Conservation (phyloP, 75 land plant species). For the Larix kaempferi region DNA sequence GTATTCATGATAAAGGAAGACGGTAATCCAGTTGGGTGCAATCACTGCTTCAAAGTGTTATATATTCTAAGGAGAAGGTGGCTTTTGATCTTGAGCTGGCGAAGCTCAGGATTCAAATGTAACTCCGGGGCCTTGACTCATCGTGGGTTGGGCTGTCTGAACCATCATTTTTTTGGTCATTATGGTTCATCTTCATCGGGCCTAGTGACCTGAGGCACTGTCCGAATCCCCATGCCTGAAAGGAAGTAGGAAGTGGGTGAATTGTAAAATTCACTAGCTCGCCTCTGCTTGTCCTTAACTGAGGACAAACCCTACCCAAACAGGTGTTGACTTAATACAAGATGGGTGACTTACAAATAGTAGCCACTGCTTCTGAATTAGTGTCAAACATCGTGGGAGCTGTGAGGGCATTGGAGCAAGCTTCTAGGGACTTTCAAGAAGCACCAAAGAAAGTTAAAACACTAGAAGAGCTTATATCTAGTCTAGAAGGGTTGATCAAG, state of each 20-base stretch:
- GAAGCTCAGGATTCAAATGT: neutral
- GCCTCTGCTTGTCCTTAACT: neutral
- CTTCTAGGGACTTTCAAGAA: constrained; percentile 32
- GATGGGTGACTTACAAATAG: constrained; percentile 27
- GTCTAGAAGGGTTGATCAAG: constrained; percentile 21
- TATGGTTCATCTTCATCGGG: neutral
- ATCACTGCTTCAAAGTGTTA: neutral
- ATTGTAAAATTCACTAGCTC: neutral
- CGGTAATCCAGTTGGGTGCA: neutral
- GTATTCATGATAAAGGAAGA: neutral
- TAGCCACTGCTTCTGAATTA: constrained; percentile 24
- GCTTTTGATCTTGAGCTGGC: neutral
- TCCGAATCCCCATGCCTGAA: neutral
- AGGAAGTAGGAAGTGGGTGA: neutral
- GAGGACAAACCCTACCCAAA: neutral
- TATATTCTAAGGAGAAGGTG: neutral
- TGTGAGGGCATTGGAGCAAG: constrained; percentile 31
- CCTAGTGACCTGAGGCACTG: neutral
- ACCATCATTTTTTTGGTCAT: neutral
- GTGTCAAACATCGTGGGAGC: constrained; percentile 31
- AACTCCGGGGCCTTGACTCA: neutral
- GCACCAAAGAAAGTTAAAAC: constrained; percentile 26
- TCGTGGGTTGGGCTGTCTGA: neutral
- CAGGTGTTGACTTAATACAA: neutral
- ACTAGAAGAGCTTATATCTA: constrained; percentile 28